Conservation (phyloP, 1,284 basidiomycete species). For the Erythrobasidium hasegawianum region DNA sequence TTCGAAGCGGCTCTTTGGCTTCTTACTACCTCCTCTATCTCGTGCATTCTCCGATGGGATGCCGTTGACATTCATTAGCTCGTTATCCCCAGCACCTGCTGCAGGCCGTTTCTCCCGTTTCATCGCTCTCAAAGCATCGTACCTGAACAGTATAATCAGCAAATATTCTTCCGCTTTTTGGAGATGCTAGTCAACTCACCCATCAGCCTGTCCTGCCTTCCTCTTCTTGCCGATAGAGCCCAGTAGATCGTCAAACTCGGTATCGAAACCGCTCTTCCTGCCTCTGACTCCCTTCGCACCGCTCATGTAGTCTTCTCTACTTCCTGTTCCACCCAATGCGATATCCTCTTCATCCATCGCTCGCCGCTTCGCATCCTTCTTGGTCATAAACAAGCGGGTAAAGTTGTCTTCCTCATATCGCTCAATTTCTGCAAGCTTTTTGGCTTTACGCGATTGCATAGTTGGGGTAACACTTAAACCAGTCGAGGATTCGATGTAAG, state of each 20-base stretch:
- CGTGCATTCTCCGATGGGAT: conserved; percentile 29
- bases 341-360: conserved; percentile 83
- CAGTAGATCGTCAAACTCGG: conserved; percentile 51
- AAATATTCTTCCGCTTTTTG: too few relatives aligned
- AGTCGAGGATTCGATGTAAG: conserved; percentile 68
- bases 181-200: not conserved
- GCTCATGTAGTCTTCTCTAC: conserved; percentile 35
- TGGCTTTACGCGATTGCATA: conserved; percentile 61
- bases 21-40: conserved; percentile 17
- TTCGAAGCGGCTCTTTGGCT: conserved; percentile 40
- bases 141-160: conserved; percentile 3
- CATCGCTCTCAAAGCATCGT: conserved; percentile 29
- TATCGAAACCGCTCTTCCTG: conserved; percentile 53
- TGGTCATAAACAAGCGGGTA: conserved; percentile 84
- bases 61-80: conserved; percentile 30
- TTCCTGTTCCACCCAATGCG: conserved; percentile 65
- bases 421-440: conserved; percentile 73
- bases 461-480: conserved; percentile 57
- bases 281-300: conserved; percentile 37
- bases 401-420: conserved; percentile 97
- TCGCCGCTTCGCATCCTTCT: conserved; percentile 77
- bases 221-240: conserved; percentile 40
- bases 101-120: conserved; percentile 12
- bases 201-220: conserved; percentile 32
- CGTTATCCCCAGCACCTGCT: conserved; percentile 1